Percentiles rank a stretch among this genome's conserved stretches.
Conservation (phyloP, 176 grass and related monocot species). For the Phyllostachys edulis region DNA sequence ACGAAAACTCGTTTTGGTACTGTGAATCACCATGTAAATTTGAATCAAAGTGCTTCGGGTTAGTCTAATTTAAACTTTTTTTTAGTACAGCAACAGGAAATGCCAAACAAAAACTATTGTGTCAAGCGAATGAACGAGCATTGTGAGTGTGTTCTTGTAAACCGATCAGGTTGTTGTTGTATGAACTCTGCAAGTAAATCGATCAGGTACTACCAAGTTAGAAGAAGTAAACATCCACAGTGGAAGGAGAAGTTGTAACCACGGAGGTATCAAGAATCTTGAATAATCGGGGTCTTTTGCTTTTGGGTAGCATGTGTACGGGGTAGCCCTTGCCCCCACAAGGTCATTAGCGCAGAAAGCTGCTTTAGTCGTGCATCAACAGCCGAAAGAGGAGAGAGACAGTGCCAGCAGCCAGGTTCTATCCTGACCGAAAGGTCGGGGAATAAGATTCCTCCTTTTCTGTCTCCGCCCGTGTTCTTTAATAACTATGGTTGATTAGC, state of each 20-base stretch:
- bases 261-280: background rate
- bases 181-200: background rate
- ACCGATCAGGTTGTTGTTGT: background rate
- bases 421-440: background rate
- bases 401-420: background rate
- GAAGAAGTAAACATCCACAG: too few species aligned
- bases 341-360: constrained; percentile 33
- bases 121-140: background rate
- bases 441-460: constrained; percentile 7
- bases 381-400: constrained; percentile 42
- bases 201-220: background rate
- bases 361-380: background rate
- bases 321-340: background rate
- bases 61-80: background rate
- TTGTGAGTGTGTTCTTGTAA: background rate
- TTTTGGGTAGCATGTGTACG: background rate
- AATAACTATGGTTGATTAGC: background rate
- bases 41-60: background rate
- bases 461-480: background rate
- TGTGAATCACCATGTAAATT: background rate
- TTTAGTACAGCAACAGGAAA: background rate
- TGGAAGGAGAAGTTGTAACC: background rate
- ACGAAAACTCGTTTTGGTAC: background rate
- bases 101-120: background rate
- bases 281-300: background rate